Percentiles rank a stretch among this genome's conserved stretches.
phyloP scores from a whole-genome alignment of 305 asterid species.

The Solanum hybrid region DNA sequence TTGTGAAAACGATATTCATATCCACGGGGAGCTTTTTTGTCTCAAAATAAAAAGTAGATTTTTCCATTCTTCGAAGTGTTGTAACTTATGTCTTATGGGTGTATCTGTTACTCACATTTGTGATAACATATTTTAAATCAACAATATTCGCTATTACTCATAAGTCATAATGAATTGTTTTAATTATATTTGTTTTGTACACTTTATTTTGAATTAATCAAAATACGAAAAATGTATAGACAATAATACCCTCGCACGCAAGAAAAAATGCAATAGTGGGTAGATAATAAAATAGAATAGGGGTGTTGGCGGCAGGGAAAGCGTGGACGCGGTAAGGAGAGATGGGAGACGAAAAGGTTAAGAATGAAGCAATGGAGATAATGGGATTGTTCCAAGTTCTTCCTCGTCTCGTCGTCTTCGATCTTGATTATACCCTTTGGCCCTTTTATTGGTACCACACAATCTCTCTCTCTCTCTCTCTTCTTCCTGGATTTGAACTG shows the following conservation, averaged over 20 bases:
- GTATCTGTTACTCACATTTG: neutral
- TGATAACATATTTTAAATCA: neutral
- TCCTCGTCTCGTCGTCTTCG: conserved; percentile 51
- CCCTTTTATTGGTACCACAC: conserved; percentile 57
- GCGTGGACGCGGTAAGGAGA: conserved; percentile 3
- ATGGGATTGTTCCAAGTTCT: conserved; percentile 50
- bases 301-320: neutral
- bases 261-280: neutral
- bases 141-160: neutral
- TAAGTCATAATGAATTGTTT: neutral
- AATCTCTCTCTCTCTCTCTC: neutral
- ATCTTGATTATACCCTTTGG: conserved; percentile 47
- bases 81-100: too few species aligned
- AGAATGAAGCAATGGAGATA: conserved; percentile 76
- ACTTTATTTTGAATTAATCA: neutral
- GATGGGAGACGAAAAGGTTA: conserved; percentile 80
- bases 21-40: neutral
- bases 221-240: neutral
- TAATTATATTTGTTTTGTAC: neutral
- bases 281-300: neutral
- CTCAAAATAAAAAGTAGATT: neutral
- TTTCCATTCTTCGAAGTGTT: neutral
- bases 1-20: neutral
- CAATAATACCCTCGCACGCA: neutral
- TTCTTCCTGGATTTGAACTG: neutral